Percentiles rank a stretch among this genome's conserved stretches.
phyloP scores from a whole-genome alignment of 1,284 basidiomycete species.

The Ceratobasidium sp. region DNA sequence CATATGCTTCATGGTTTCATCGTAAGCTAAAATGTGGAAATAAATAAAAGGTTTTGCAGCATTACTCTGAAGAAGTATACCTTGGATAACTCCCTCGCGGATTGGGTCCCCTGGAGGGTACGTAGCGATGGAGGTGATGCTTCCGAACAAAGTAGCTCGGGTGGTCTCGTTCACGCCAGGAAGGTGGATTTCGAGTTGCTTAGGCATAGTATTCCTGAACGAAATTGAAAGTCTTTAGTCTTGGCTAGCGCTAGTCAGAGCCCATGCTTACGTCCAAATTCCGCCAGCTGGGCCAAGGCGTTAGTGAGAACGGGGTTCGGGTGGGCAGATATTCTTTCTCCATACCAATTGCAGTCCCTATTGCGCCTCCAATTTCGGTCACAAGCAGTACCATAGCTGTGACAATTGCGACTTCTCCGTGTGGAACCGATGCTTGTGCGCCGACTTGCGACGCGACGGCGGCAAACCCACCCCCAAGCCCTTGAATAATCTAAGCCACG shows the following conservation, averaged over 20 bases:
- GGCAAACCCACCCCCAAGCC: conserved; percentile 83
- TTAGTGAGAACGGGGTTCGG: background rate
- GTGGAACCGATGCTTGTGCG: conserved; percentile 82
- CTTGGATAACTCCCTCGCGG: conserved; percentile 56
- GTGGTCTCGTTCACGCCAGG: conserved; percentile 38
- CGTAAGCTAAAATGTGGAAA: conserved; percentile 42
- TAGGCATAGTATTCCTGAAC: conserved; percentile 33
- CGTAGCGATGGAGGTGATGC: conserved; percentile 55
- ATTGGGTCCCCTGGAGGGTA: conserved; percentile 53
- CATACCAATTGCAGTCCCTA: conserved; percentile 71
- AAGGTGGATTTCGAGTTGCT: conserved; percentile 41
- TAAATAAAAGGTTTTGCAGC: background rate
- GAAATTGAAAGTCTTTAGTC: no score
- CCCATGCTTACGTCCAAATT: conserved; percentile 46
- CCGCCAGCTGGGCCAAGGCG: conserved; percentile 7
- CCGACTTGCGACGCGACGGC: conserved; percentile 77
- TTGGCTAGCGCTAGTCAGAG: background rate
- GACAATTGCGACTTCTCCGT: conserved; percentile 82
- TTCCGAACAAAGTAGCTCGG: conserved; percentile 51
- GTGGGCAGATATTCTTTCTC: conserved; percentile 53
- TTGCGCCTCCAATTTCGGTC: conserved; percentile 80
- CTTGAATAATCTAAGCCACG: conserved; percentile 71
- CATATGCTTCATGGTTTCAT: conserved; percentile 47
- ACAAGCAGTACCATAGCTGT: conserved; percentile 85
- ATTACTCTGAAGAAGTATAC: background rate